Base-by-base conservation (phyloP, 2,329 filamentous ascomycete species). In the Tricladium varicosporioides region DNA sequence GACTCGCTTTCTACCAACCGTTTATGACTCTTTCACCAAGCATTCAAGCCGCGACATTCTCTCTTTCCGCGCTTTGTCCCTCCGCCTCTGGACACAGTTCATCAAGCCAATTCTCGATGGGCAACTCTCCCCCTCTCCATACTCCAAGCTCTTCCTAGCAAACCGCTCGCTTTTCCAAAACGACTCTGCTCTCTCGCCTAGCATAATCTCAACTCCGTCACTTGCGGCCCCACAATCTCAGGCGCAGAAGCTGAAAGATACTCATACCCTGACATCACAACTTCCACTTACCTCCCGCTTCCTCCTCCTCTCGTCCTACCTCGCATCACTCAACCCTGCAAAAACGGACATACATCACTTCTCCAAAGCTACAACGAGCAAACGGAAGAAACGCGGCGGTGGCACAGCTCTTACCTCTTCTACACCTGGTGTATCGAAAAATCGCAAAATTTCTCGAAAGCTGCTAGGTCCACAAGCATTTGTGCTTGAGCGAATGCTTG, bases 1-100 rank as follows among this genome's bases (percentile, higher is more conserved):
- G 88, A 77, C 84, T 13, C 86, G 91, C 46, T 97, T 96, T 76
- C 84, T 87, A 60, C 84, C 84, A 49, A 90, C 91, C 4, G 85
- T 96, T 13, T 94, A 95, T 79, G 94, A 99, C 70, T 86, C 92
- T 1, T 79, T 97, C 11, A 85, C 88, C 49, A 90, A 88, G 61
- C 85, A 91, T 48, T 91, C 91, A 2, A 88, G 88, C 0, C 85
- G 92, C 50, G 92, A 93, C 40, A 79, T 97, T 13, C 80, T 88
- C 1, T 82, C 83, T 10, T 92, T 96, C 64, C 80, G 78, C 2
- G 81, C 83, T 36, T 83, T 88, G 50, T 92, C 89, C 68, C 73
- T 83, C 49, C 83, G 86, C 45, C 80, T 97, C 16, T 99, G 94
- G 94, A 86, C 87, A 10, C 82, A 86, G 3, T 97, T 99, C 72